Conservation (phyloP, 169 alveolate species). For the Cryptosporidium muris region DNA sequence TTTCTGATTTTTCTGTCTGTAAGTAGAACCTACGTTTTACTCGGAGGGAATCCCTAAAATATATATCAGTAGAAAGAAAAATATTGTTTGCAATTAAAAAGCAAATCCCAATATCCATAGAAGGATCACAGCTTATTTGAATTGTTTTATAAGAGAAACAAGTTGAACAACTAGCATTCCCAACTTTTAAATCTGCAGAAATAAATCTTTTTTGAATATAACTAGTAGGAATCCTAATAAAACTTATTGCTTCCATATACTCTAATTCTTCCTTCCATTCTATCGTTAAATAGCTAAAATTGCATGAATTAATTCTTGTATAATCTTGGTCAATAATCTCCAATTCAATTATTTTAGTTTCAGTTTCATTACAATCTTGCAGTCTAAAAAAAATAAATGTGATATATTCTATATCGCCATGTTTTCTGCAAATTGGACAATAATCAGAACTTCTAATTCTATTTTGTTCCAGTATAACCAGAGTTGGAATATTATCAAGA, state of each 20-base stretch:
- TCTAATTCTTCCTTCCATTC: neutral
- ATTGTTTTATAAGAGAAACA: constrained; percentile 29
- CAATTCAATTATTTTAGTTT: constrained; percentile 7
- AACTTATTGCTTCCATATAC: neutral
- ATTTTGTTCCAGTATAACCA: constrained; percentile 23
- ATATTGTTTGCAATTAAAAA: constrained; percentile 27
- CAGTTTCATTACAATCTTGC: constrained; percentile 1
- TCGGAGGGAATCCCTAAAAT: neutral
- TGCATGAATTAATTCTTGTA: constrained; percentile 7
- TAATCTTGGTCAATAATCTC: neutral
- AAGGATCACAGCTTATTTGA: constrained; percentile 10
- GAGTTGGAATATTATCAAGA: constrained; percentile 8
- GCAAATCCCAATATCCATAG: constrained; percentile 29
- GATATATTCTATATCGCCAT: constrained; percentile 9
- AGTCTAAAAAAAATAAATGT: constrained; percentile 32
- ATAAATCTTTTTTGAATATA: constrained; percentile 1
- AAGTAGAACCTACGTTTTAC: constrained; percentile 23
- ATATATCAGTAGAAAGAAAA: constrained; percentile 13
- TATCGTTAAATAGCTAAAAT: neutral
- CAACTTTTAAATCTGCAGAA: neutral
- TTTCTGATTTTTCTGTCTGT: constrained; percentile 1
- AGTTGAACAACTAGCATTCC: neutral
- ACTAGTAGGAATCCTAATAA: constrained; percentile 5
- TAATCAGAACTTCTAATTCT: neutral
- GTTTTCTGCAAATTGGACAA: constrained; percentile 9